Percentiles rank a stretch among this genome's conserved stretches.
phyloP scores from a whole-genome alignment of 2,329 filamentous ascomycete species.

The Colletotrichum somersetense region DNA sequence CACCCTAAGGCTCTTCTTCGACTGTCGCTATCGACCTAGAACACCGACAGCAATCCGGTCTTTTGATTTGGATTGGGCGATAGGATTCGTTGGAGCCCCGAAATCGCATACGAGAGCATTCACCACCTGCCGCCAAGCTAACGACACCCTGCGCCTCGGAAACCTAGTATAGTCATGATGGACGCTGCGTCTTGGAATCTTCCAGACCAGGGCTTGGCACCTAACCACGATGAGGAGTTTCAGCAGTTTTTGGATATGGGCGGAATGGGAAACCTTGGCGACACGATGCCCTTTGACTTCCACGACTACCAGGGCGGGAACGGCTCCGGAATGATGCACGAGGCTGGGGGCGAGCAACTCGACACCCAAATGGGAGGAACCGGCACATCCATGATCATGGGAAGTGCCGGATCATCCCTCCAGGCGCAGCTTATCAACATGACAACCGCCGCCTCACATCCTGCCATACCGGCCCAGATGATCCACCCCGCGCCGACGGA shows the following conservation, averaged over 20 bases:
- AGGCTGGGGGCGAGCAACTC: conserved; percentile 55
- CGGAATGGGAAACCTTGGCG: conserved; percentile 64
- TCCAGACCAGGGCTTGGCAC: conserved; percentile 67
- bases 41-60: background rate
- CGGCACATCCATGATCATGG: conserved; percentile 54
- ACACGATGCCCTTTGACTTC: conserved; percentile 72
- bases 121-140: background rate
- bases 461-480: conserved; percentile 61
- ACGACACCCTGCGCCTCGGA: conserved; percentile 18
- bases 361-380: conserved; percentile 65
- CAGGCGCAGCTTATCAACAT: conserved; percentile 63
- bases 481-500: conserved; percentile 62
- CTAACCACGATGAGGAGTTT: conserved; percentile 70
- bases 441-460: conserved; percentile 59
- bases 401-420: conserved; percentile 42
- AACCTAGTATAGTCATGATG: conserved; percentile 59
- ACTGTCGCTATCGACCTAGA: conserved; percentile 25
- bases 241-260: conserved; percentile 74
- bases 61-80: background rate
- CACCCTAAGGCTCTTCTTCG: background rate
- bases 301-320: conserved; percentile 62
- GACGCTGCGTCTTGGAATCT: conserved; percentile 67
- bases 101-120: conserved; percentile 7
- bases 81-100: background rate
- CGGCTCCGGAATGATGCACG: conserved; percentile 56